These are phyloP conservation scores for Termitomyces sp. DNA, from an alignment of 768 basidiomycete species.

Conservation along the genomic window DNA sequence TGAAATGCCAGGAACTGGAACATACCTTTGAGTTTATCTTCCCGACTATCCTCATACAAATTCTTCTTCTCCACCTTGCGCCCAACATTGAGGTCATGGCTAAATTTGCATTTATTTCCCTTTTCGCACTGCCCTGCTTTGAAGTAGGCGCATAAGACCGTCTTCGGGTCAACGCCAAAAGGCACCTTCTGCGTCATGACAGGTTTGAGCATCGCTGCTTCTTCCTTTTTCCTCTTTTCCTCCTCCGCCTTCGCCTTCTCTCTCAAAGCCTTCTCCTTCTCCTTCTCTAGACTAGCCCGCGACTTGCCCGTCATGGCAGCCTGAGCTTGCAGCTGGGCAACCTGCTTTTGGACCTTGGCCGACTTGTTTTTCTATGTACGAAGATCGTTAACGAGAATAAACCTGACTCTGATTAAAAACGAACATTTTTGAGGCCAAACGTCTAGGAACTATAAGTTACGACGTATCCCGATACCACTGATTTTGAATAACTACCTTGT, in stretches of 20 bases:
- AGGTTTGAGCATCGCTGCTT: conserved; percentile 77
- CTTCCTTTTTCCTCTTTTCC: conserved; percentile 81
- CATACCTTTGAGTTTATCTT: conserved; percentile 72
- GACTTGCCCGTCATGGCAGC: conserved; percentile 73
- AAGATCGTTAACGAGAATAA: conserved; percentile 6
- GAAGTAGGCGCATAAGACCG: conserved; percentile 85
- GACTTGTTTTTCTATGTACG: conserved; percentile 84
- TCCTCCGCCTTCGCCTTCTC: conserved; percentile 74
- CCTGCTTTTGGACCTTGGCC: conserved; percentile 83
- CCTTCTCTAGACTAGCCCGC: conserved; percentile 72
- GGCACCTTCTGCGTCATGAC: conserved; percentile 83
- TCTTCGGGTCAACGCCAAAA: conserved; percentile 96
- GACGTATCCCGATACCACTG: neutral
- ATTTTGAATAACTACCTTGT: conserved; percentile 14
- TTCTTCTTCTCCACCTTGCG: conserved; percentile 95
- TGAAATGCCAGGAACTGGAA: neutral
- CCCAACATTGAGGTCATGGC: conserved; percentile 84
- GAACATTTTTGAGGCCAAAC: conserved; percentile 19
- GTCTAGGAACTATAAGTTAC: conserved; percentile 11
- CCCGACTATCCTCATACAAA: conserved; percentile 83
- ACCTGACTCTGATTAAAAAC: neutral
- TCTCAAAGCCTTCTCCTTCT: conserved; percentile 74
- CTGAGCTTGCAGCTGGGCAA: conserved; percentile 77
- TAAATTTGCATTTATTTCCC: conserved; percentile 95
- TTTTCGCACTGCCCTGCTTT: conserved; percentile 94